phyloP scores from a whole-genome alignment of 164 flowering plant genomes.

The Nymphaea colorata region DNA sequence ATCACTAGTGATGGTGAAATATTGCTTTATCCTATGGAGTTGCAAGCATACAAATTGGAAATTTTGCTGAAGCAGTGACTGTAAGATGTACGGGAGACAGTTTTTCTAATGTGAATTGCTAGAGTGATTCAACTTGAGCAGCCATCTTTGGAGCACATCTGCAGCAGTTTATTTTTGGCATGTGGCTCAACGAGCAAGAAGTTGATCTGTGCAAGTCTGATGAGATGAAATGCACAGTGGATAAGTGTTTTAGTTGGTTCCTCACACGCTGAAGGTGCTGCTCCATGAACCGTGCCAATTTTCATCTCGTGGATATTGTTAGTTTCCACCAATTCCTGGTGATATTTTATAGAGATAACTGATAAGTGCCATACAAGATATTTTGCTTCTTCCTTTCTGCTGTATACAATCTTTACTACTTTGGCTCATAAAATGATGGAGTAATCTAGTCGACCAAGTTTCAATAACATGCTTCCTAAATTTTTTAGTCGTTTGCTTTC shows the following conservation, averaged over 20 bases:
- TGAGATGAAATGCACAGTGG: background rate
- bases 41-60: conserved; percentile 87
- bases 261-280: background rate
- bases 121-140: background rate
- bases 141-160: background rate
- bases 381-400: too few relatives aligned
- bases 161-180: background rate
- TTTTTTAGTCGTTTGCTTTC: too few relatives aligned
- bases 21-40: conserved; percentile 79
- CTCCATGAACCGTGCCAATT: background rate
- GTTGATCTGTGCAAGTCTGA: background rate
- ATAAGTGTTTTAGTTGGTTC: background rate
- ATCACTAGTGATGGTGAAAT: conserved; percentile 60
- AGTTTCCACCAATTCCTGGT: too few relatives aligned
- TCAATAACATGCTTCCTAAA: too few relatives aligned
- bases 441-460: too few relatives aligned
- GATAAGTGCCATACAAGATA: too few relatives aligned
- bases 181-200: background rate
- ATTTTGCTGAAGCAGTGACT: conserved; percentile 36
- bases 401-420: too few relatives aligned
- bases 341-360: too few relatives aligned
- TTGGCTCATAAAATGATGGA: too few relatives aligned
- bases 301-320: background rate
- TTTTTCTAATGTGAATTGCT: background rate
- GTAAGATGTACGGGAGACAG: background rate